Evolutionary conservation across 1,284 basidiomycete species (phyloP).

Genomic region (Puccinia hordei): DNA sequence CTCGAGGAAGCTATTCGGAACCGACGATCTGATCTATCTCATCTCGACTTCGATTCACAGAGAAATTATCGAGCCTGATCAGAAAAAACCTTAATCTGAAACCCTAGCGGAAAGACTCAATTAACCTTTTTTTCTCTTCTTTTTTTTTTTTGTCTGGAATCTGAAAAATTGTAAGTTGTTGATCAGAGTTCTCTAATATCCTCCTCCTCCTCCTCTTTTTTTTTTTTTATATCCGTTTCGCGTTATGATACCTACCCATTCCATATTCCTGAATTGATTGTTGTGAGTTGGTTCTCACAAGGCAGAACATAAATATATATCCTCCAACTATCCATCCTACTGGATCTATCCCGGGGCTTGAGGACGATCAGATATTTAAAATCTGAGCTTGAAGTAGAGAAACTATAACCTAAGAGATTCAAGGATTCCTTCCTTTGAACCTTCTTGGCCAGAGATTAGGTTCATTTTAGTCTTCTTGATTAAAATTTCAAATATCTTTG

Average conservation of each 20-base stretch:
- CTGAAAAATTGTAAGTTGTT: constrained; percentile 17
- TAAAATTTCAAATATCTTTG: too few species aligned
- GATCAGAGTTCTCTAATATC: background rate
- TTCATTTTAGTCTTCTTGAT: background rate
- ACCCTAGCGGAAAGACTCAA: constrained; percentile 13
- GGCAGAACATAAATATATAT: background rate
- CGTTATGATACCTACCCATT: too few species aligned
- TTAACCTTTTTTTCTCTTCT: background rate
- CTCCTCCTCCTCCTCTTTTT: background rate
- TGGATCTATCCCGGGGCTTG: background rate
- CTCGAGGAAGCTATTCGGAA: background rate
- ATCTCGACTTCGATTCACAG: background rate
- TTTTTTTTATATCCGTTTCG: background rate
- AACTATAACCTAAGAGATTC: constrained; percentile 1
- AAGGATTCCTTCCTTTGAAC: background rate
- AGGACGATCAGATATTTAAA: background rate
- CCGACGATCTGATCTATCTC: background rate
- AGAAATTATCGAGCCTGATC: background rate
- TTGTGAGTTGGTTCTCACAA: background rate
- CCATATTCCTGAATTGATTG: background rate
- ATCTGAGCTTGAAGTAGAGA: background rate
- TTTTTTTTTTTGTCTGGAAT: background rate
- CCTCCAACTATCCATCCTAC: background rate
- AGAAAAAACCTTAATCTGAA: constrained; percentile 12
- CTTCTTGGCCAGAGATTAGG: background rate